A percentile compares a stretch with the other conserved stretches of the same genome.
Conservation (phyloP, 2,329 filamentous ascomycete species). For the Raffaelea ambrosiae region DNA sequence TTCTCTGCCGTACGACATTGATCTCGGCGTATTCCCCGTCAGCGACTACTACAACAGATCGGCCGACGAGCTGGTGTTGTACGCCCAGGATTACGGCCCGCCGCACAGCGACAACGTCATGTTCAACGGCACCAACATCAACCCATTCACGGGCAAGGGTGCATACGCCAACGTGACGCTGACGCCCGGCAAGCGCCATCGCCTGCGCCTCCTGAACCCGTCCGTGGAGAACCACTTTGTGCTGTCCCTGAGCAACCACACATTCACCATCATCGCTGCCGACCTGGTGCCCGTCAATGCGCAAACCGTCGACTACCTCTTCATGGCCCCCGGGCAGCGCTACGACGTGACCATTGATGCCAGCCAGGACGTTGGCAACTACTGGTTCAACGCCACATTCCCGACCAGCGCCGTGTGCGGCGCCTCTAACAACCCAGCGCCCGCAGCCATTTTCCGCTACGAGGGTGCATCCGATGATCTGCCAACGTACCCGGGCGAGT, state of each 20-base stretch:
- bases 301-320: constrained; percentile 34
- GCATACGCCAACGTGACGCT: constrained; percentile 24
- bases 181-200: constrained; percentile 33
- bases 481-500: constrained; percentile 15
- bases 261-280: constrained; percentile 39
- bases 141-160: constrained; percentile 17
- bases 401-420: constrained; percentile 14
- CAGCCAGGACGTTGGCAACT: constrained; percentile 22
- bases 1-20: constrained; percentile 35
- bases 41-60: constrained; percentile 41
- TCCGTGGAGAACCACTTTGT: constrained; percentile 40
- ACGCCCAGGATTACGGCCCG: constrained; percentile 2
- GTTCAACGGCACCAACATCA: constrained; percentile 32
- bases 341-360: constrained; percentile 37
- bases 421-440: constrained; percentile 12
- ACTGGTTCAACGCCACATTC: constrained; percentile 34
- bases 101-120: constrained; percentile 25
- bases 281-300: constrained; percentile 44
- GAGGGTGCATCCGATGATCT: constrained; percentile 12
- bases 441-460: constrained; percentile 22
- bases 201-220: constrained; percentile 40
- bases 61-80: constrained; percentile 13
- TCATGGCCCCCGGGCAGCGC: constrained; percentile 36
- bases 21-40: constrained; percentile 41
- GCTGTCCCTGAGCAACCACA: constrained; percentile 39